Conservation (phyloP, 257 asterid species). For the Scutellaria barbata region DNA sequence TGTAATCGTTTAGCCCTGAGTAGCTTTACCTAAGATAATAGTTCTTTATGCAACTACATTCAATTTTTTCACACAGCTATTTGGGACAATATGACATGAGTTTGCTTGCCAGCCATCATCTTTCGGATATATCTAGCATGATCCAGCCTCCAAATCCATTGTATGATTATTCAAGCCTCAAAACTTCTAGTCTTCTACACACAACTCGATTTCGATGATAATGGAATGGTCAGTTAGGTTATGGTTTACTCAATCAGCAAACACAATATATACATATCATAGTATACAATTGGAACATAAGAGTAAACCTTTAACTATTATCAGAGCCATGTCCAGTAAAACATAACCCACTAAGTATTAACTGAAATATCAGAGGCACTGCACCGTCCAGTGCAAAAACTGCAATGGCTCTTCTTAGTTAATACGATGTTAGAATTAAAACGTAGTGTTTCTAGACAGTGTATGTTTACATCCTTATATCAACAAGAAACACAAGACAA, state of each 20-base stretch:
- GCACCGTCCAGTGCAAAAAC: background rate
- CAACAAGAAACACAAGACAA: background rate
- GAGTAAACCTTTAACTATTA: background rate
- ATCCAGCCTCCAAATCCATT: conserved; percentile 1
- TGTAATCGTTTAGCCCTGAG: background rate
- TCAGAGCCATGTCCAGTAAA: conserved; percentile 6
- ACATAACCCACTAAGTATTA: background rate
- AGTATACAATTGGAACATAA: background rate
- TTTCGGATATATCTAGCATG: background rate
- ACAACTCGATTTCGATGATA: background rate
- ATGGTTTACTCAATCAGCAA: background rate
- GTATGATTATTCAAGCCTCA: conserved; percentile 10
- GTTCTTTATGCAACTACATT: too few relatives aligned
- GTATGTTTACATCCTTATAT: background rate
- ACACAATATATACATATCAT: background rate
- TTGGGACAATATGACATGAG: background rate
- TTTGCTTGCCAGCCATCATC: background rate
- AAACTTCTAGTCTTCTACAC: background rate
- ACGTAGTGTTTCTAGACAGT: background rate
- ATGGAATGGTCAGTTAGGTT: background rate
- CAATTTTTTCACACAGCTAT: background rate
- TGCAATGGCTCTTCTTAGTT: background rate
- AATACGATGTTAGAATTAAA: background rate
- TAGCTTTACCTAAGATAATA: background rate
- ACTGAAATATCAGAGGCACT: background rate